These are phyloP conservation scores for Pestalotiopsis sp. DNA, from an alignment of 2,329 filamentous ascomycete species.

Conservation along the genomic window DNA sequence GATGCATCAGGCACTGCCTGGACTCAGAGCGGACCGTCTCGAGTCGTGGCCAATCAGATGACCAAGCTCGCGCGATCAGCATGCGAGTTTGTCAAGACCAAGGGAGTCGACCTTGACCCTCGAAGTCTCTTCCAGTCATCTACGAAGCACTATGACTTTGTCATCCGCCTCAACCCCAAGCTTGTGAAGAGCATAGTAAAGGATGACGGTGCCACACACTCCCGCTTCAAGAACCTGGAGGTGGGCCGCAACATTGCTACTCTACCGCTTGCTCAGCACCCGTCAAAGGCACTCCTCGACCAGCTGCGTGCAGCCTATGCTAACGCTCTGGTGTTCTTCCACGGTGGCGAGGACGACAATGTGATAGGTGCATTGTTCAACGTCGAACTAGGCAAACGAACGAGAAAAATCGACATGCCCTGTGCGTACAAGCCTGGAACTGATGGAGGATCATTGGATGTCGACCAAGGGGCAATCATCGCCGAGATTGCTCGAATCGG, in stretches of 20 bases:
- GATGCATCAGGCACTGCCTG: conserved; percentile 79
- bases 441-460: conserved; percentile 49
- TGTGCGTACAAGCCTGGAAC: conserved; percentile 63
- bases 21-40: conserved; percentile 70
- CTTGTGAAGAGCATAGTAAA: conserved; percentile 42
- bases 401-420: conserved; percentile 70
- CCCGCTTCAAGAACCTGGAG: conserved; percentile 80
- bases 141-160: conserved; percentile 78
- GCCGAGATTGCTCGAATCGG: conserved; percentile 72
- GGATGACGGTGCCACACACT: conserved; percentile 36
- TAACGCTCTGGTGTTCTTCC: conserved; percentile 77
- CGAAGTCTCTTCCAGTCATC: conserved; percentile 70
- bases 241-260: conserved; percentile 46
- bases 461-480: conserved; percentile 69
- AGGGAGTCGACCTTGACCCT: conserved; percentile 54
- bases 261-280: conserved; percentile 56
- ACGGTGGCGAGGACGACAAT: conserved; percentile 58
- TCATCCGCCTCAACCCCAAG: conserved; percentile 69
- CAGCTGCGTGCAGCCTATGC: conserved; percentile 70
- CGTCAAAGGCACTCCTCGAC: conserved; percentile 61
- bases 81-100: conserved; percentile 56
- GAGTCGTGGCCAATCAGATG: conserved; percentile 82
- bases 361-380: conserved; percentile 62
- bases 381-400: conserved; percentile 51
- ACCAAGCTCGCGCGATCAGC: conserved; percentile 79